Base-by-base conservation (phyloP, 116 monocot species). In the Posidonia oceanica region DNA sequence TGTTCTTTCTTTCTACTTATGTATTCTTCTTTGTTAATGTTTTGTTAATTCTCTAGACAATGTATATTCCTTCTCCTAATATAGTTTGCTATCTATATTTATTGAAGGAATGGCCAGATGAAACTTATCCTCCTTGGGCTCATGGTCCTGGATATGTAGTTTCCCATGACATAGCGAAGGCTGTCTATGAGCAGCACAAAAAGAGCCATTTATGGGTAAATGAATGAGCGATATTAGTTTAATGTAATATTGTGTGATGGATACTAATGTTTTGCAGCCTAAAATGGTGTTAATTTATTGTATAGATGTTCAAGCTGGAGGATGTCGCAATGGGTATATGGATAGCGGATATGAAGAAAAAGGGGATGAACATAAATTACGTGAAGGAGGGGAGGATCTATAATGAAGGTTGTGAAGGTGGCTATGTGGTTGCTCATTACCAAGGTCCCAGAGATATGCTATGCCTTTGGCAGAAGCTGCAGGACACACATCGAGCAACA, bases 271-370 rank as follows among this genome's bases (percentile, higher is more conserved):
- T 42, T 66, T 39, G 41, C 18, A 42, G 6, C 44, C 15, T 61
- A 36, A 61, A 23, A 23, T 23, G 61, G 29, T 29, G 15, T 55
- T 14, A 18, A 56, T 17, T 71, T 71, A 22, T 63, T 29, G 6
- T 74, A 18, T 82, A 97, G 98, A 84, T 98, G 89, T 98, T 98
- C 82, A 89, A 92, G 68, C 80, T 98, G 63, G 97, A 92, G 71
- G 97, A 98, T 79, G 92, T 98, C 14, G 92, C 93, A 52, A 90
- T 92, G 92, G 93, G 93, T 7, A 92, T 98, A 67, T 98, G 93
- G 93, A 76, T 87, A 52, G 59, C 78, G 11, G 78, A 92, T 23
- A 79, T 87, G 83, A 78, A 77, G 74, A 89, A 83, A 60, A 67
- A 70, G 39, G 98, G 98, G 2, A 74, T 76, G 64, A 48, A 70